Evolutionary conservation across 2,329 filamentous ascomycete genomes (phyloP).

Genomic region (Colletotrichum truncatum): DNA sequence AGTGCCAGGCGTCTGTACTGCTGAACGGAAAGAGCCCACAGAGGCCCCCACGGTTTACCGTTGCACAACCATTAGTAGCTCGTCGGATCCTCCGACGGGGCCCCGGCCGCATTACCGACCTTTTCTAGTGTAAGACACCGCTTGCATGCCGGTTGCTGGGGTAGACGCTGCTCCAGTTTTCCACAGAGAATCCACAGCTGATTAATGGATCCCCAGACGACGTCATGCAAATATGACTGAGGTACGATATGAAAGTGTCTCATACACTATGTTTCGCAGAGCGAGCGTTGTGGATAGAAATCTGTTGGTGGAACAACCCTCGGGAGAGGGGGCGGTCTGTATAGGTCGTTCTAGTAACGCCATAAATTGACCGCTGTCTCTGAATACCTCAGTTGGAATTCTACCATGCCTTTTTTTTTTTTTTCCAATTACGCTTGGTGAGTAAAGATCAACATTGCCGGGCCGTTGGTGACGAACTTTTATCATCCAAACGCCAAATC

Average conservation of each 20-base stretch:
- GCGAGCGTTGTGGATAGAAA: too few relatives aligned
- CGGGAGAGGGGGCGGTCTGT: too few relatives aligned
- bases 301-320: too few relatives aligned
- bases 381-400: too few relatives aligned
- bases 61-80: background rate
- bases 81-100: conserved; percentile 20
- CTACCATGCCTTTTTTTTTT: too few relatives aligned
- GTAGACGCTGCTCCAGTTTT: conserved; percentile 23
- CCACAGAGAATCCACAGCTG: background rate
- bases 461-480: too few relatives aligned
- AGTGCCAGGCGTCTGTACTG: background rate
- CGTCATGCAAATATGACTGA: conserved; percentile 29
- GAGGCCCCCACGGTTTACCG: background rate
- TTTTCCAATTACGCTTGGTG: too few relatives aligned
- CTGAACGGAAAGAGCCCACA: background rate
- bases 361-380: too few relatives aligned
- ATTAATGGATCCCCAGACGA: conserved; percentile 26
- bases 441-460: too few relatives aligned
- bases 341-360: too few relatives aligned
- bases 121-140: conserved; percentile 7
- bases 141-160: conserved; percentile 21
- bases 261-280: too few relatives aligned
- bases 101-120: conserved; percentile 18
- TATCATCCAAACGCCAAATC: too few relatives aligned
- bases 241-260: background rate